Conservation (phyloP, 2,329 filamentous ascomycete species). For the Orbilia brochopaga region DNA sequence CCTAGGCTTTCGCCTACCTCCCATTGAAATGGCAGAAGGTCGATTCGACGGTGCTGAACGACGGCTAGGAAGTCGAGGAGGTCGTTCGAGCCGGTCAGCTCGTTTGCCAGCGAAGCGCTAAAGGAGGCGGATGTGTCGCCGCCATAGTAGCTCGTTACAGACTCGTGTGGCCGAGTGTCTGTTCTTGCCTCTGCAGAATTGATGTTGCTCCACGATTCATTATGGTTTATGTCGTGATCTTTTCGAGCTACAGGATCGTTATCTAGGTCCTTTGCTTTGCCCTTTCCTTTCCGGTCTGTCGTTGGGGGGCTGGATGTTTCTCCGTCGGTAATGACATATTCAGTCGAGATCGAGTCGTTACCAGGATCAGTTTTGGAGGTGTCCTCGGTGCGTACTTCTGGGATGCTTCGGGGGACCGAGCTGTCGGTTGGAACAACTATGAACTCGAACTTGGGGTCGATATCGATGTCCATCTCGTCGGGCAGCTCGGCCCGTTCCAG, state of each 20-base stretch:
- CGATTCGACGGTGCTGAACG: conserved; percentile 12
- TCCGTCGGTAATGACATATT: neutral
- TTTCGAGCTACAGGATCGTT: neutral
- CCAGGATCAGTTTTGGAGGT: neutral
- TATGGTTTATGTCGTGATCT: neutral
- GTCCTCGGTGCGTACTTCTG: neutral
- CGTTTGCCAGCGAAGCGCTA: conserved; percentile 1
- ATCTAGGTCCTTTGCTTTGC: neutral
- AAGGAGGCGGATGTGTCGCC: neutral
- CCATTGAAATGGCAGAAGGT: conserved; percentile 15
- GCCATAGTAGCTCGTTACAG: conserved; percentile 7
- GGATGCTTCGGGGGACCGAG: neutral
- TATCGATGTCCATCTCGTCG: neutral
- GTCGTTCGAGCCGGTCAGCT: neutral
- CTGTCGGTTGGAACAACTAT: neutral
- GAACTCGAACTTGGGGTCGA: neutral
- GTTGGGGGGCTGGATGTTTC: neutral
- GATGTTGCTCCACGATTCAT: neutral
- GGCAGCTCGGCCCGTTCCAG: neutral
- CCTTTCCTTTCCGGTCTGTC: neutral
- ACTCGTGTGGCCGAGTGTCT: neutral
- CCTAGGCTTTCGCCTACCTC: conserved; percentile 3
- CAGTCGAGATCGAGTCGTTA: neutral
- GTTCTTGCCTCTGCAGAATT: neutral
- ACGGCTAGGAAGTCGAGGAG: conserved; percentile 16